These are phyloP conservation scores for Avena atlantica DNA, from an alignment of 176 grass and related monocot genomes.

Conservation along the genomic window DNA sequence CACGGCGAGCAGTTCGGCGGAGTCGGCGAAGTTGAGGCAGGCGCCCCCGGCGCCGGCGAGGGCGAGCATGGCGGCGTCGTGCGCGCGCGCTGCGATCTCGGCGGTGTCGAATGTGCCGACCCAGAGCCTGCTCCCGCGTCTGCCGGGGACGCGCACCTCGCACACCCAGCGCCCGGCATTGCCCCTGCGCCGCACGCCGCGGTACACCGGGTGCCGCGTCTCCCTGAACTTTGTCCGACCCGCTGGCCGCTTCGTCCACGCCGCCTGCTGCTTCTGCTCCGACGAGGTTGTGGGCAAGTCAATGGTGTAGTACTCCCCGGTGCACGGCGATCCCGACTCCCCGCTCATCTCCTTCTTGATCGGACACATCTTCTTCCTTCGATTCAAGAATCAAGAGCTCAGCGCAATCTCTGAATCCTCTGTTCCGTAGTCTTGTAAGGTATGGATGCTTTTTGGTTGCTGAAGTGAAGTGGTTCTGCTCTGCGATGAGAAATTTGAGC, in stretches of 20 bases:
- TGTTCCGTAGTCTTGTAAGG: background rate
- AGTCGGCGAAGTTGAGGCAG: slow-evolving; percentile 81
- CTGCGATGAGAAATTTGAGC: slow-evolving; percentile 23
- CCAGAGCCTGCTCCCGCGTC: slow-evolving; percentile 68
- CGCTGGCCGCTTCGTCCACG: slow-evolving; percentile 57
- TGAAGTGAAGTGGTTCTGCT: background rate
- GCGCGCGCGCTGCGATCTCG: slow-evolving; percentile 65
- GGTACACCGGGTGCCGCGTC: slow-evolving; percentile 72
- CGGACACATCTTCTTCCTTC: slow-evolving; percentile 30
- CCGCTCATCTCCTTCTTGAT: slow-evolving; percentile 51
- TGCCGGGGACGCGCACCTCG: slow-evolving; percentile 59
- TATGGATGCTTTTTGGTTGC: too few relatives aligned
- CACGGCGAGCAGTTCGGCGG: slow-evolving; percentile 47
- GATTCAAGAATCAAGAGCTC: too few relatives aligned
- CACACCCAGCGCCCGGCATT: slow-evolving; percentile 62
- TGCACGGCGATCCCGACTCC: slow-evolving; percentile 29
- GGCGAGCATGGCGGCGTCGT: slow-evolving; percentile 72
- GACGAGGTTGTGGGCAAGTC: slow-evolving; percentile 16
- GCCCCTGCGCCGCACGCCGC: slow-evolving; percentile 60
- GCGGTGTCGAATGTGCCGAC: slow-evolving; percentile 78
- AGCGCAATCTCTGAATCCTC: background rate
- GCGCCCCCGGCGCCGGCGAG: slow-evolving; percentile 29
- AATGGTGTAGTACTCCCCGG: too few relatives aligned
- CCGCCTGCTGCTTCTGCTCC: slow-evolving; percentile 4
- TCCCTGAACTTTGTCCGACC: slow-evolving; percentile 77